Conservation (phyloP, 2,329 filamentous ascomycete species). For the Hawksworthiomyces lignivorus region DNA sequence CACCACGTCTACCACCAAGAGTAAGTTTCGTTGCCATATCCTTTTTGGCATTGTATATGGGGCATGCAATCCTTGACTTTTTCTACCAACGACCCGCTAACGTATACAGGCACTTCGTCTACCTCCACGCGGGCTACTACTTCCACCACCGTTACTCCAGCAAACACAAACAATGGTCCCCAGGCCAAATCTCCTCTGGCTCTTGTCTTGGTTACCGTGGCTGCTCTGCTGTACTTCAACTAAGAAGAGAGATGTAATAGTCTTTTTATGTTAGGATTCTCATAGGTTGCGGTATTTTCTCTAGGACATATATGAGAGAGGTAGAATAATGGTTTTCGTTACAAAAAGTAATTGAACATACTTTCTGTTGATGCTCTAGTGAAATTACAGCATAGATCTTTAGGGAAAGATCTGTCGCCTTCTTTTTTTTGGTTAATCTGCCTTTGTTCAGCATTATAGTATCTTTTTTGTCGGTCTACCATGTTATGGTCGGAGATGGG, state of each 20-base stretch:
- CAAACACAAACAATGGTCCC: conserved; percentile 28
- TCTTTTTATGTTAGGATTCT: background rate
- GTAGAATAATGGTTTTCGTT: background rate
- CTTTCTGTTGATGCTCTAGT: too few species aligned
- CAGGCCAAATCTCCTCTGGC: conserved; percentile 32
- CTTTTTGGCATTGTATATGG: background rate
- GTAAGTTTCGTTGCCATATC: background rate
- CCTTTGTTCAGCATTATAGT: too few species aligned
- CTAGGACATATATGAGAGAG: background rate
- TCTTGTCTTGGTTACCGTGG: conserved; percentile 30
- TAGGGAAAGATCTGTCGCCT: too few species aligned
- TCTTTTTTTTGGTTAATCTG: too few species aligned
- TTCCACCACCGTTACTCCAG: conserved; percentile 19
- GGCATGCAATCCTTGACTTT: conserved; percentile 1
- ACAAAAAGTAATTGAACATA: too few species aligned
- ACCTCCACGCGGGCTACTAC: conserved; percentile 15
- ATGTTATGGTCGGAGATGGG: too few species aligned
- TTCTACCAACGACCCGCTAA: conserved; percentile 11
- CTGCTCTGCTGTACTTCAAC: conserved; percentile 35
- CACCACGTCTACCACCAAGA: conserved; percentile 4
- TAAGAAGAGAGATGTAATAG: conserved; percentile 17
- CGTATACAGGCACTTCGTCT: conserved; percentile 8
- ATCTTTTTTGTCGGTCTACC: too few species aligned
- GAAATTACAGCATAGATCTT: too few species aligned
- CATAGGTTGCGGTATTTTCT: conserved; percentile 1